These are phyloP conservation scores for Pelargonium cotyledonis DNA, from an alignment of 441 rosid species.

Conservation along the genomic window DNA sequence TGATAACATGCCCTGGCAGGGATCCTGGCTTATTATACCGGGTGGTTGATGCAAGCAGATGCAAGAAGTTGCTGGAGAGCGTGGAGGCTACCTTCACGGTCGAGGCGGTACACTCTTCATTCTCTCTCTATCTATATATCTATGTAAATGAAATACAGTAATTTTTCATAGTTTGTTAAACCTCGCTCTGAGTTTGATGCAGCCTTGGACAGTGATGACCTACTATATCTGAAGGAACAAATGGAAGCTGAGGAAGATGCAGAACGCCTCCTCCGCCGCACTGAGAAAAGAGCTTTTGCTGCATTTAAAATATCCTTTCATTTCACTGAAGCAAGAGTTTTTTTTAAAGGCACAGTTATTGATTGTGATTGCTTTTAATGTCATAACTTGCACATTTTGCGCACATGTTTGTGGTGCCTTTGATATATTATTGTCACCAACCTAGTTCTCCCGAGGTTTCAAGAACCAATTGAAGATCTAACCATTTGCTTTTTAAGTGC, in stretches of 20 bases:
- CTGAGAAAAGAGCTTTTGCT: conserved; percentile 97
- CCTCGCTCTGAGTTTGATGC: conserved; percentile 28
- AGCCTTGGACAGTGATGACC: conserved; percentile 98
- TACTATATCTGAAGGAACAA: conserved; percentile 94
- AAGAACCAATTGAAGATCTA: conserved; percentile 3
- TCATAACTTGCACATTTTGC: background rate
- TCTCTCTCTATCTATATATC: background rate
- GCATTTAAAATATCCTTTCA: conserved; percentile 90
- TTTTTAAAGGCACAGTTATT: background rate
- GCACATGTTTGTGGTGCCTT: background rate
- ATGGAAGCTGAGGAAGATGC: conserved; percentile 99
- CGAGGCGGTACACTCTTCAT: conserved; percentile 63
- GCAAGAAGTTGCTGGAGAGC: conserved; percentile 99
- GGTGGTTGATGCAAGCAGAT: conserved; percentile 70
- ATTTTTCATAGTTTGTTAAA: conserved; percentile 28
- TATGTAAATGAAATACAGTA: background rate
- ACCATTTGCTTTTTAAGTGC: background rate
- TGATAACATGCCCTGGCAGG: conserved; percentile 99
- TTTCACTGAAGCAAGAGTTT: background rate
- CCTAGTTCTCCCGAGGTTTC: background rate
- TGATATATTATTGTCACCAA: background rate
- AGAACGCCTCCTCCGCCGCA: conserved; percentile 83
- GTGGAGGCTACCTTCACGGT: conserved; percentile 98
- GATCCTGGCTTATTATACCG: conserved; percentile 62
- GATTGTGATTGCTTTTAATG: background rate